These are phyloP conservation scores for Gomphus sp. DNA, from an alignment of 1,284 basidiomycete species.

Conservation along the genomic window DNA sequence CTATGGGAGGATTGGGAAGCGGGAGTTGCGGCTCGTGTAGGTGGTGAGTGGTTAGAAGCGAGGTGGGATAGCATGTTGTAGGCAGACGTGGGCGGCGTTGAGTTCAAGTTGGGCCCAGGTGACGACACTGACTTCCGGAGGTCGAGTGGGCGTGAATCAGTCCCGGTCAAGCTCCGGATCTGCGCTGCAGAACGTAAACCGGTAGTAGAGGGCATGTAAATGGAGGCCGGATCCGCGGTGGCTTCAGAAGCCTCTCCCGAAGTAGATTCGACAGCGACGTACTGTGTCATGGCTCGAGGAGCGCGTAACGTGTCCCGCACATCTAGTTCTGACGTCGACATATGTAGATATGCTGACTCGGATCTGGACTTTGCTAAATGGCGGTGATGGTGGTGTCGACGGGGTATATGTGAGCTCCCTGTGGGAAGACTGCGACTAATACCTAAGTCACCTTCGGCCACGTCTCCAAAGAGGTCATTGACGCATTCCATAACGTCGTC, in stretches of 20 bases:
- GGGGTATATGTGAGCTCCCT: slow-evolving; percentile 18
- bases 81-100: slow-evolving; percentile 36
- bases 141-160: slow-evolving; percentile 10
- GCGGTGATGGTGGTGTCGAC: slow-evolving; percentile 14
- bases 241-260: slow-evolving; percentile 27
- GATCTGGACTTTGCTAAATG: slow-evolving; percentile 18
- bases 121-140: slow-evolving; percentile 4
- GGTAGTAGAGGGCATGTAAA: slow-evolving; percentile 59
- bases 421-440: slow-evolving; percentile 47
- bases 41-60: slow-evolving; percentile 20
- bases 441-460: slow-evolving; percentile 21
- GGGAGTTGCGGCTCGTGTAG: slow-evolving; percentile 14
- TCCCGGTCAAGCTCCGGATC: slow-evolving; percentile 21
- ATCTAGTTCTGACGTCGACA: slow-evolving; percentile 25
- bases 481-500: slow-evolving; percentile 55
- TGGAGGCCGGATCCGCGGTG: slow-evolving; percentile 37
- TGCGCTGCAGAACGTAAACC: slow-evolving; percentile 44
- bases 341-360: slow-evolving; percentile 32
- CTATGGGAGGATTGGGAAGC: slow-evolving; percentile 24
- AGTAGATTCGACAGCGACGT: slow-evolving; percentile 27
- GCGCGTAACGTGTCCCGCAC: slow-evolving; percentile 27
- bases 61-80: slow-evolving; percentile 50
- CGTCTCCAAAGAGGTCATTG: slow-evolving; percentile 39
- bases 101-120: slow-evolving; percentile 5
- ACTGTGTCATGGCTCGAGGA: slow-evolving; percentile 67